A percentile compares a stretch with the other conserved stretches of the same genome.
These are phyloP conservation scores for Ascochyta fabae DNA, from an alignment of 2,329 filamentous ascomycete species.

Conservation along the genomic window DNA sequence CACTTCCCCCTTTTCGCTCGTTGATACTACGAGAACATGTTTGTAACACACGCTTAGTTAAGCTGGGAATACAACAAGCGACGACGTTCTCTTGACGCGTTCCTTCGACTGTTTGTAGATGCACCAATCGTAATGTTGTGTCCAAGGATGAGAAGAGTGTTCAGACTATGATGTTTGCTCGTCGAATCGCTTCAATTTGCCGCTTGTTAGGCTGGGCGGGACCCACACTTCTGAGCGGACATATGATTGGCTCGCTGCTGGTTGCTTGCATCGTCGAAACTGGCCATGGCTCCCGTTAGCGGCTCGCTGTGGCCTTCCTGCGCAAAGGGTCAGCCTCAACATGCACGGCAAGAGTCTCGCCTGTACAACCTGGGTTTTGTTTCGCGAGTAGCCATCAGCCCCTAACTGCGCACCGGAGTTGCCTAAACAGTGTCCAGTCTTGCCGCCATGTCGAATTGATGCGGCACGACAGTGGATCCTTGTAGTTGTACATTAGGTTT, in stretches of 20 bases:
- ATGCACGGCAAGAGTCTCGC: neutral
- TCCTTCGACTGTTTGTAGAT: neutral
- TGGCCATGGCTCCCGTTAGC: neutral
- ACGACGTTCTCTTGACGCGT: neutral
- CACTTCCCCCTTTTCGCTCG: neutral
- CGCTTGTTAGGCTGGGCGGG: neutral
- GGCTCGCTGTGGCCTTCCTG: slow-evolving; percentile 11
- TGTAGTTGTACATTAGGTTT: neutral
- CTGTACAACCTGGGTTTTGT: neutral
- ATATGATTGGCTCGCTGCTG: slow-evolving; percentile 14
- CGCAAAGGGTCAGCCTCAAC: neutral
- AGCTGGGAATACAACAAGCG: neutral
- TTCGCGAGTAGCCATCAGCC: neutral
- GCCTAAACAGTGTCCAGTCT: neutral
- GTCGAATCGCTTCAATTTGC: slow-evolving; percentile 5
- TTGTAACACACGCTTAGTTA: neutral
- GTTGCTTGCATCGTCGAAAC: neutral
- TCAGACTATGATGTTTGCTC: neutral
- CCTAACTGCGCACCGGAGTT: neutral
- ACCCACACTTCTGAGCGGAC: neutral
- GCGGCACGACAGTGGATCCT: neutral
- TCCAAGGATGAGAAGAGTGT: neutral
- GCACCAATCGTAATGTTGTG: neutral
- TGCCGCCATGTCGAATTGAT: neutral
- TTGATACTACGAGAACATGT: neutral